phyloP scores from a whole-genome alignment of 140 eudicot species.

The Erigeron philadelphicus region DNA sequence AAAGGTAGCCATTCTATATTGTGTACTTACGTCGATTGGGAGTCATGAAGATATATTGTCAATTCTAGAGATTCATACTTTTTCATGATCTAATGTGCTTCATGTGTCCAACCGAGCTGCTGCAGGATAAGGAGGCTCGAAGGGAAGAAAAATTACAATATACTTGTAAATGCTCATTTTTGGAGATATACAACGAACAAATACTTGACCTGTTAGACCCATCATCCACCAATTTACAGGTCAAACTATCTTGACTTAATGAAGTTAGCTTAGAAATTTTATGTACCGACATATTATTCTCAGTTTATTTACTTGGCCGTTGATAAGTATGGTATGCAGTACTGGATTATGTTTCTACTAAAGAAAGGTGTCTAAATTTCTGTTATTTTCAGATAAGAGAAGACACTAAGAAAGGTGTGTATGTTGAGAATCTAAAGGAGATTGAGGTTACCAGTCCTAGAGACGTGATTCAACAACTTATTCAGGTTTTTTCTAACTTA shows the following conservation, averaged over 20 bases:
- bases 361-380: neutral
- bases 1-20: slow-evolving; percentile 45
- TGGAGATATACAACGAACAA: slow-evolving; percentile 95
- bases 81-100: slow-evolving; percentile 13
- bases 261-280: slow-evolving; percentile 3
- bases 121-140: slow-evolving; percentile 87
- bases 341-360: too few relatives aligned
- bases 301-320: neutral
- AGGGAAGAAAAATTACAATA: slow-evolving; percentile 82
- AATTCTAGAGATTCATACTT: neutral
- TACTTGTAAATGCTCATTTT: slow-evolving; percentile 89
- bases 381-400: slow-evolving; percentile 68
- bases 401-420: slow-evolving; percentile 88
- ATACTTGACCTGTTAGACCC: slow-evolving; percentile 94
- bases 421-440: slow-evolving; percentile 84
- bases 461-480: slow-evolving; percentile 91
- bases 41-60: neutral
- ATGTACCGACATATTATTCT: neutral
- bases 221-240: slow-evolving; percentile 87
- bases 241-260: slow-evolving; percentile 12
- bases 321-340: too few relatives aligned
- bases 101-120: slow-evolving; percentile 9
- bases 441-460: slow-evolving; percentile 85
- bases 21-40: neutral
- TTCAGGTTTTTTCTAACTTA: slow-evolving; percentile 50